phyloP scores from a whole-genome alignment of 176 grass and related monocot genomes.

The Alloteropsis semialata region DNA sequence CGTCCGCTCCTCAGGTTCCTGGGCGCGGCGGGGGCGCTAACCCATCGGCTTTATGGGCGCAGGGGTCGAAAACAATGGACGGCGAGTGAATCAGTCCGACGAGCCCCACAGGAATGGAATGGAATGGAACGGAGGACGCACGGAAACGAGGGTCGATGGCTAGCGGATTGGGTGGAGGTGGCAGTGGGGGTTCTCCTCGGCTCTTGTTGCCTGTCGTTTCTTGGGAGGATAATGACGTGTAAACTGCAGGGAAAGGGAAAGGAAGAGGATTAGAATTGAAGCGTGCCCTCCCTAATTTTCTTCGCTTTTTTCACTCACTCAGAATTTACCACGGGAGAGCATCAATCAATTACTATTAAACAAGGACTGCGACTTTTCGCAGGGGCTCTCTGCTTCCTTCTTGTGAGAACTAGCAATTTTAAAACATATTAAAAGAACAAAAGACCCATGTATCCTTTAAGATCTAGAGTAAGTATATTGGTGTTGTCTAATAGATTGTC shows the following conservation, averaged over 20 bases:
- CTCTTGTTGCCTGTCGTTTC: not conserved
- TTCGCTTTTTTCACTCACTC: not conserved
- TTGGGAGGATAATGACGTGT: slow-evolving; percentile 15
- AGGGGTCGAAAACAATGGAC: not conserved
- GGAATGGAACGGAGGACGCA: not conserved
- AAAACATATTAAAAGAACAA: too few relatives aligned
- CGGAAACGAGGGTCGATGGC: slow-evolving; percentile 21
- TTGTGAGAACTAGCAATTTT: too few relatives aligned
- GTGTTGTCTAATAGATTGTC: too few relatives aligned
- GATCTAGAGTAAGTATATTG: too few relatives aligned
- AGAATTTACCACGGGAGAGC: not conserved
- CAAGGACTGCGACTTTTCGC: not conserved
- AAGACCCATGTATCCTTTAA: too few relatives aligned
- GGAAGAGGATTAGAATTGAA: not conserved
- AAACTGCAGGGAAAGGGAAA: not conserved
- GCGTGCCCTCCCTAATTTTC: not conserved
- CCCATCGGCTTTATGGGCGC: slow-evolving; percentile 3
- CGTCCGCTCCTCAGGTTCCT: not conserved
- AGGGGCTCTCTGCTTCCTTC: not conserved
- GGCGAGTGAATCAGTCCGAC: not conserved
- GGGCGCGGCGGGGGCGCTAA: not conserved
- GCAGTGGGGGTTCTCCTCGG: not conserved
- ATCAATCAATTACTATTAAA: too few relatives aligned
- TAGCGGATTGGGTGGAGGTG: slow-evolving; percentile 15
- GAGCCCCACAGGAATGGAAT: slow-evolving; percentile 6